Evolutionary conservation across 176 grass and related monocot species (phyloP), one percentile per base, ranked within the genome.

Genomic region (Eragrostis curvula): DNA sequence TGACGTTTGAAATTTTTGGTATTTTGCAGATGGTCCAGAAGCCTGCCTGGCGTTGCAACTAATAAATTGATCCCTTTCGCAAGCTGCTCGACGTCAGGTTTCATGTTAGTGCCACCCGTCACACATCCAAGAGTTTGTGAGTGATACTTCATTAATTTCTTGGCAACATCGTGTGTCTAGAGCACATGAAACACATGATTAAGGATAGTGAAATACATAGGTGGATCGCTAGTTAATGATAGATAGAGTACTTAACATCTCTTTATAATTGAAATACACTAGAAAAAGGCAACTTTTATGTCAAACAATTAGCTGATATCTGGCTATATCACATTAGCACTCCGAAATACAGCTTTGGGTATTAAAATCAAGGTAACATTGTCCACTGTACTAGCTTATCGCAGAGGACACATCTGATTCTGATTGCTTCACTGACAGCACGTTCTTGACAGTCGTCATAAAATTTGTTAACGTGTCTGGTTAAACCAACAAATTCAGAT

Each of bases 81-180:
- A 42, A 94, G 90, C 12, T 85, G 87, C 28, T 89, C 82, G 25
- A 86, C 92, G 82, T 97, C 92, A 70, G 58, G 85, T 89, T 68
- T 87, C 66, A 82, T 81, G 6, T 79, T 86, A 84, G 47, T 85
- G 40, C 95, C 95, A 66, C 95, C 95, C 57, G 92, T 97, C 43
- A 97, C 90, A 71, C 89, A 85, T 21, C 88, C 92, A 60, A 97
- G 73, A 49, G 87, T 97, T 87, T 97, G 95, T 14, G 88, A 92
- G 75, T 97, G 95, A 47, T 91, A 74, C 79, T 97, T 94, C 81
- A 97, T 91, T 77, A 97, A 85, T 70, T 97, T 88, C 80, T 94
- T 97, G 20, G 90, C 95, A 49, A 94, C 95, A 62, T 60, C 87
- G 88, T 97, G 85, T 48, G 90, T 94, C 92, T 97, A 83, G 40